Evolutionary conservation across 2,329 filamentous ascomycete genomes (phyloP).

Genomic region (Fusarium sp.): DNA sequence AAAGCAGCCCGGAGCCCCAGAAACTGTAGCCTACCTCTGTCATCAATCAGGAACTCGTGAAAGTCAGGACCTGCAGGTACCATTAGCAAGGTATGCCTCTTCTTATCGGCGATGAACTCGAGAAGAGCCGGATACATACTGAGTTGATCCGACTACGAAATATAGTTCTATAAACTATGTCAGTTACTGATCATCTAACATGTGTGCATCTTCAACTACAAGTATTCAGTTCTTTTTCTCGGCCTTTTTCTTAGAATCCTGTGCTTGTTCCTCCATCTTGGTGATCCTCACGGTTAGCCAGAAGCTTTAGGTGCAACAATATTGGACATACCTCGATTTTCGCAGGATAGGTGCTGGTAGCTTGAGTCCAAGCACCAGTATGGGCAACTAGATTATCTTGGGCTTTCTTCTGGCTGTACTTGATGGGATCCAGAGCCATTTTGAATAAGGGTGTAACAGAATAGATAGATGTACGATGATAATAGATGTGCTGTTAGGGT

Average conservation of each 20-base stretch:
- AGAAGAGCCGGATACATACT: too few relatives aligned
- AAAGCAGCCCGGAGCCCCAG: too few relatives aligned
- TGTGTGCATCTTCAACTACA: too few relatives aligned
- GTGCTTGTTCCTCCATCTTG: neutral
- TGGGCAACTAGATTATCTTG: neutral
- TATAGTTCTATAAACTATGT: too few relatives aligned
- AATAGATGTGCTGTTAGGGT: neutral
- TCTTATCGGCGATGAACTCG: too few relatives aligned
- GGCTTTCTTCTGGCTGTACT: neutral
- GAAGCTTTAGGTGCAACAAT: accelerated
- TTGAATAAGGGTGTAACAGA: neutral
- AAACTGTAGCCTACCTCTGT: too few relatives aligned
- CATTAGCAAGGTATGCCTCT: too few relatives aligned
- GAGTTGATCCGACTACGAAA: too few relatives aligned
- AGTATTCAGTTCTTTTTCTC: neutral
- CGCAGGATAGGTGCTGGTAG: neutral
- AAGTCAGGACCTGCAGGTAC: too few relatives aligned
- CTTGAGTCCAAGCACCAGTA: slow-evolving; percentile 1
- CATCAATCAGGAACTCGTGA: too few relatives aligned
- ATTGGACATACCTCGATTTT: neutral
- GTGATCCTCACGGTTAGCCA: neutral
- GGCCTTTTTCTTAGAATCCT: neutral
- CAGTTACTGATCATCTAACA: too few relatives aligned
- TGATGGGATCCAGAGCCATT: slow-evolving; percentile 4
- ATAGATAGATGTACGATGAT: neutral